phyloP scores from a whole-genome alignment of 495 filamentous ascomycete species.

The Cetradonia linearis region DNA sequence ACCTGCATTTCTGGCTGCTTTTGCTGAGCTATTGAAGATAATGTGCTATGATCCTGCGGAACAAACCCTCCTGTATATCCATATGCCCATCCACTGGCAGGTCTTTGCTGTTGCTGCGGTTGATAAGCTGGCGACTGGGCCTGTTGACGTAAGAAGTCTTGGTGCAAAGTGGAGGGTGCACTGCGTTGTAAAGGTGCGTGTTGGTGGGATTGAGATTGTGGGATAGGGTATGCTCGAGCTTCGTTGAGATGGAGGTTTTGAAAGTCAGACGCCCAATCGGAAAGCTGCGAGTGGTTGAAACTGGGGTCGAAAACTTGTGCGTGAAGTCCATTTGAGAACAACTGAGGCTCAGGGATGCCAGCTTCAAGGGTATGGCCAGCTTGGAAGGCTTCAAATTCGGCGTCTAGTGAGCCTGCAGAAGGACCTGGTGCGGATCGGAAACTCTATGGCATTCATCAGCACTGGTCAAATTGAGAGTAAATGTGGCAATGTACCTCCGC shows the following conservation, averaged over 20 bases:
- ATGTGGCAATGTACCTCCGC: conserved; percentile 39
- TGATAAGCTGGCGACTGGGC: conserved; percentile 29
- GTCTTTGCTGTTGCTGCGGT: conserved; percentile 19
- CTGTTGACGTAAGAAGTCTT: conserved; percentile 43
- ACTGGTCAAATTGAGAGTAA: conserved; percentile 24
- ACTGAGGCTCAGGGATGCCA: conserved; percentile 17
- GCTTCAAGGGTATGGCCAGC: conserved; percentile 38
- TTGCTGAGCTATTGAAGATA: conserved; percentile 25
- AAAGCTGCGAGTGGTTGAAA: conserved; percentile 17
- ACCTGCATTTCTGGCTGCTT: conserved; percentile 23
- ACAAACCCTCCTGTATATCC: conserved; percentile 2
- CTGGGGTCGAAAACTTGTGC: conserved; percentile 21
- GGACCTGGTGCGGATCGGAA: conserved; percentile 49
- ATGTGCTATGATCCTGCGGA: conserved; percentile 6
- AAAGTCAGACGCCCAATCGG: conserved; percentile 43
- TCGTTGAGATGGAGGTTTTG: conserved; percentile 38
- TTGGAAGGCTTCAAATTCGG: conserved; percentile 65
- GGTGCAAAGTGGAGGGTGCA: conserved; percentile 40
- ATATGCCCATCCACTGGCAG: conserved; percentile 11
- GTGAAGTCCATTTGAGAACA: conserved; percentile 16
- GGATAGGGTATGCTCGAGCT: conserved; percentile 27
- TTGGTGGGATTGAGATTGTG: conserved; percentile 31
- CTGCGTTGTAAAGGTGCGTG: conserved; percentile 27
- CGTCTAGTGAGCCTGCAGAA: conserved; percentile 48
- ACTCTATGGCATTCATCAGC: conserved; percentile 33